Evolutionary conservation across 2,329 filamentous ascomycete species (phyloP), one percentile per base, ranked within the genome.

Genomic region (Sporothrix curviconia): DNA sequence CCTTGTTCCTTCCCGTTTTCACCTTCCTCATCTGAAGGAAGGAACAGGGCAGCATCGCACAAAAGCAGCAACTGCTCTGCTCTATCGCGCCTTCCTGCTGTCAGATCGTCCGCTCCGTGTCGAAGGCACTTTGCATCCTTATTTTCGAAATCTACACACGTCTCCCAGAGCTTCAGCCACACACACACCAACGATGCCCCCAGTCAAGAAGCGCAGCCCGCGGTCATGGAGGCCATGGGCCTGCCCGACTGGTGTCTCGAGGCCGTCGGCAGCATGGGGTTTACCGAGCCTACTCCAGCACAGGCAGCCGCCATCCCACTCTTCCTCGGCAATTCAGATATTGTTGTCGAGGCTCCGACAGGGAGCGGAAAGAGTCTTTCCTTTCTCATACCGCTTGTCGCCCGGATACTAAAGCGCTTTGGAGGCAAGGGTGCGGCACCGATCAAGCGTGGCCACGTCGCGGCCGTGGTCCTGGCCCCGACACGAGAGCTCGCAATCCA

Each of bases 401-500:
- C 95, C 71, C 87, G 89, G 64, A 77, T 97, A 46, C 75, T 97
- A 59, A 85, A 87, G 63, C 74, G 89, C 4, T 53, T 43, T 7
- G 53, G 44, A 5, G 56, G 32, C 7, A 34, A 58, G 17, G 43
- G 55, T 28, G 53, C 25, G 12, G 11, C 91, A 60, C 87, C 90
- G 2, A 84, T 90, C 34, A 95, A 94, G 72, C 90, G 87, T 67
- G 87, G 96, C 70, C 90, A 97, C 69, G 82, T 99, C 59, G 89
- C 87, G 59, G 90, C 89, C 62, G 94, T 99, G 62, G 85, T 99
- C 65, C 85, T 99, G 60, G 92, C 92, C 15, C 94, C 94, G 1
- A 99, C 90, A 1, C 85, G 94, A 72, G 94, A 99, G 73, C 79
- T 99, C 52, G 92, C 94, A 1, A 84, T 84, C 1, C 94, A 99